Base-by-base conservation (phyloP, 2,329 filamentous ascomycete species). In the Paracoccidioides lutzii region DNA sequence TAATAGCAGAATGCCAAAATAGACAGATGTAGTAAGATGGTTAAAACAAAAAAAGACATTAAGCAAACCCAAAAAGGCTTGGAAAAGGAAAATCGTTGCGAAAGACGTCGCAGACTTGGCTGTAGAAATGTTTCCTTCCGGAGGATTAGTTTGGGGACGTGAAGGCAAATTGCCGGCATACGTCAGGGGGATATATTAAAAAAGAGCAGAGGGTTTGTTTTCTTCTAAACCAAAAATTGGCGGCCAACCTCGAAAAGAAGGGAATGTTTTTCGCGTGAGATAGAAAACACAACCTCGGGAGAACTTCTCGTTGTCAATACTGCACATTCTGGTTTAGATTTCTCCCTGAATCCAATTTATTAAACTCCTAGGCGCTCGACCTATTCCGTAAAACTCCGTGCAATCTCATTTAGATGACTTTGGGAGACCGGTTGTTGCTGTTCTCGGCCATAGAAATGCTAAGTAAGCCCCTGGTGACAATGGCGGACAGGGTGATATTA, bases 381-480 rank as follows among this genome's bases (percentile, higher is more conserved):
- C 64, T 59, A 53, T 65, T 64, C 65, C 61, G 56, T 61, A 63
- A 63, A 61, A 64, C 61, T 63, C 61, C 59, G 57, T 60, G 58
- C 52, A 59, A 48, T 54, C 45, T 62, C 57, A 63, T 63, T 75
- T 73, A 80, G 72, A 80, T 78, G 63, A 76, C 72, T 64, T 73
- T 76, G 64, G 76, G 76, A 63, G 76, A 77, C 64, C 74, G 73
- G 68, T 73, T 77, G 65, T 76, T 77, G 64, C 75, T 78, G 62
- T 60, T 56, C 38, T 53, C 44, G 45, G 53, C 22, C 37, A 50
- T 45, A 40, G 55, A 52, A 55, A 45, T 53, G 22, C 22, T 22
- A 22, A 22, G 59, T 63, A 62, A 63, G 61, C 60, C 56, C 55
- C 58, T 62, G 50, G 57, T 14, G 12, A 33, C 37, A 46, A 44